phyloP scores from a whole-genome alignment of 805 yeast genomes.

The Teunomyces stri region DNA sequence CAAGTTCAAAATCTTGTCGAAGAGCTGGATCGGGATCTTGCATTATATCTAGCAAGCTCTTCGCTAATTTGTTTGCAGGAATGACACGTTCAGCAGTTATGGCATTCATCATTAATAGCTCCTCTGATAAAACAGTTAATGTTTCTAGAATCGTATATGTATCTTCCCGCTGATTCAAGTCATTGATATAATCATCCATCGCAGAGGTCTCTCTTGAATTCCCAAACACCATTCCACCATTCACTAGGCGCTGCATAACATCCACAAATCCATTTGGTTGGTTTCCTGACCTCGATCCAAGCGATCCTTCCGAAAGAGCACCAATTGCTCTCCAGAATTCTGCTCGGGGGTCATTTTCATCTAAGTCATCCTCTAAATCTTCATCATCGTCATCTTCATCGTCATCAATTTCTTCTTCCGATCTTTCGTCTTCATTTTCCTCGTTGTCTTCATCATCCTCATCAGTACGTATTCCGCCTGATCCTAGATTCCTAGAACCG shows the following conservation, averaged over 20 bases:
- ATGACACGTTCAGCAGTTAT: constrained; percentile 59
- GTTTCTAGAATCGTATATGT: constrained; percentile 62
- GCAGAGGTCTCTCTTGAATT: constrained; percentile 25
- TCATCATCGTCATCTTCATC: constrained; percentile 10
- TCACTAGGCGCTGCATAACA: constrained; percentile 32
- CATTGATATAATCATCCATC: constrained; percentile 33
- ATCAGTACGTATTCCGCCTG: constrained; percentile 5
- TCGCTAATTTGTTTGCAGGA: constrained; percentile 57
- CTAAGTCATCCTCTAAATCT: constrained; percentile 12
- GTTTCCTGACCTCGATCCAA: background rate
- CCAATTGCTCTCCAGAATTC: constrained; percentile 29
- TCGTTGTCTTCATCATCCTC: constrained; percentile 9
- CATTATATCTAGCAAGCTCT: constrained; percentile 55
- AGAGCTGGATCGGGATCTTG: constrained; percentile 46
- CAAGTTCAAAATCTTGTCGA: constrained; percentile 72
- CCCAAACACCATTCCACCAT: constrained; percentile 20
- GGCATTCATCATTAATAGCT: constrained; percentile 66
- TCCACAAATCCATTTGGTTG: constrained; percentile 24
- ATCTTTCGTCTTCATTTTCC: constrained; percentile 6
- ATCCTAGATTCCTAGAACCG: constrained; percentile 10
- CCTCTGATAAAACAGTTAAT: constrained; percentile 61
- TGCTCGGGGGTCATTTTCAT: constrained; percentile 17
- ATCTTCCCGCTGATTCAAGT: constrained; percentile 48
- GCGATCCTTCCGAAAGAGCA: constrained; percentile 13
- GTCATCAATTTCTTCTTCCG: constrained; percentile 9